Base-by-base conservation (phyloP, 352 stramenopile species). In the Phytopythium oedochilum region DNA sequence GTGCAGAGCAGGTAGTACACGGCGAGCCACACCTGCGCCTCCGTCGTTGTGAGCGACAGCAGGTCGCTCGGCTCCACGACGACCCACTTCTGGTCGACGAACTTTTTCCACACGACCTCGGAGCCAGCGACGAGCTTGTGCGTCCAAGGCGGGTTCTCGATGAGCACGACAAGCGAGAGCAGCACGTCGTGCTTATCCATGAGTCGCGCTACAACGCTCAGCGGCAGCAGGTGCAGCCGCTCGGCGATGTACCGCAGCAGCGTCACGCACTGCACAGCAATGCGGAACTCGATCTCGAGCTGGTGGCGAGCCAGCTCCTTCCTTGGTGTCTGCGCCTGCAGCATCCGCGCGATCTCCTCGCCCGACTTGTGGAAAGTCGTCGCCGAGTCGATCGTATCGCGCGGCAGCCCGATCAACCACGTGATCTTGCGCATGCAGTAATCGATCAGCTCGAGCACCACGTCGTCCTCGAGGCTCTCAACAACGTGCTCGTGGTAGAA, bases 111-210 rank as follows among this genome's bases (percentile, higher is more conserved):
- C 23, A 63, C 70, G 36, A 80, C 58, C 45, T 71, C 56, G 2
- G 31, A 23, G 28, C 26, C 69, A 58, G 17, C 40, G 26, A 39
- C 31, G 26, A 55, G 52, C 57, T 89, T 92, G 59, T 97, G 72
- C 9, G 93, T 98, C 96, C 96, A 99, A 20, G 96, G 96, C 26
- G 96, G 94, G 62, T 98, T 97, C 58, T 99, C 96, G 15, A 99
- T 83, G 11, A 98, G 78, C 29, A 79, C 80, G 3, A 96, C 82
- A 20, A 99, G 78, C 9, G 92, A 85, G 15, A 98, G 70, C 14
- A 98, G 77, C 45, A 96, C 81, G 64, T 99, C 96, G 61, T 99
- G 95, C n/a, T 91, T 98, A 60, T 99, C 92, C n/a, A 98, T 57
- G 22, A 99, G 68, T 20, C 96, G 86, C 12, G 84, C 91, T 14